phyloP scores from a whole-genome alignment of 345 rosid genomes.

The Brassica carinata region DNA sequence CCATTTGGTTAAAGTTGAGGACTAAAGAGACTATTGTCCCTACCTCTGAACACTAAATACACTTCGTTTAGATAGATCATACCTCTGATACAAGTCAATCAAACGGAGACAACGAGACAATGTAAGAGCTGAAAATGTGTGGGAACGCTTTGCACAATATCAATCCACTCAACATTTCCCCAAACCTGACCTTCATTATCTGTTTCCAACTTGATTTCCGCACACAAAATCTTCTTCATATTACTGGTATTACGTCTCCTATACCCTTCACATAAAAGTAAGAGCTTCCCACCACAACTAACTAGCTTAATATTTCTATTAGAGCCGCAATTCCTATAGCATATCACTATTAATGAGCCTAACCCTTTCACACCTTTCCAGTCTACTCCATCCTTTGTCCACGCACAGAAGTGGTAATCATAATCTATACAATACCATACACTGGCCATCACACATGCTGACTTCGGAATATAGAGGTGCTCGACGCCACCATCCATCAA shows the following conservation, averaged over 20 bases:
- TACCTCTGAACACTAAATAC: too few relatives aligned
- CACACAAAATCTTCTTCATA: not conserved
- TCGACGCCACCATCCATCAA: too few relatives aligned
- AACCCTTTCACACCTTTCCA: not conserved
- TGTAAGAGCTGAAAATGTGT: not conserved
- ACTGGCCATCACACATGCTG: not conserved
- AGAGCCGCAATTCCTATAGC: not conserved
- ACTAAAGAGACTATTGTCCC: too few relatives aligned
- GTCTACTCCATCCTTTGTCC: not conserved
- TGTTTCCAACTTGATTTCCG: not conserved
- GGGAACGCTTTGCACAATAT: not conserved
- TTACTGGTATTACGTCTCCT: not conserved
- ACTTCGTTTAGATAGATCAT: not conserved
- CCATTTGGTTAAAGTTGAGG: too few relatives aligned
- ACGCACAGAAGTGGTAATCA: not conserved
- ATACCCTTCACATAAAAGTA: not conserved
- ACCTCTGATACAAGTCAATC: not conserved
- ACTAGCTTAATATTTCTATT: not conserved
- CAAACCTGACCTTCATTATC: not conserved
- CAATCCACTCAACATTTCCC: constrained; percentile 5
- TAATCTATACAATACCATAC: not conserved
- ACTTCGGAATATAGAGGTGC: not conserved
- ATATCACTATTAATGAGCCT: not conserved
- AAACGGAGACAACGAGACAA: not conserved
- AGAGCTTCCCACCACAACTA: constrained; percentile 16